Percentiles rank a stretch among this genome's conserved stretches.
Conservation (phyloP, 2,329 filamentous ascomycete genomes). For the Tolypocladium ovalisporum region DNA sequence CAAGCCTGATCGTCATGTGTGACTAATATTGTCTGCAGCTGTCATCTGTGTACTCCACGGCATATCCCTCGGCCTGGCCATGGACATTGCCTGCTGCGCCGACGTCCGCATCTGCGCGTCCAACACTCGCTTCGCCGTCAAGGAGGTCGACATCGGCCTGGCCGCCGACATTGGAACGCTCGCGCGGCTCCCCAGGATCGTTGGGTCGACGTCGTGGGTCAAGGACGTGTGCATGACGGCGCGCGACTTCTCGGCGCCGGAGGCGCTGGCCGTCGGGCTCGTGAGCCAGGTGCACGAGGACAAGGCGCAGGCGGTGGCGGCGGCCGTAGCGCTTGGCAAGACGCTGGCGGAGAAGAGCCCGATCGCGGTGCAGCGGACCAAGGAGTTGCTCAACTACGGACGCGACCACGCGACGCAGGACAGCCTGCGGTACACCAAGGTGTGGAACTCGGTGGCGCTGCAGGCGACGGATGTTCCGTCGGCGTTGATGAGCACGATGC, state of each 20-base stretch:
- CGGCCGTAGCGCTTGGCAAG: conserved; percentile 51
- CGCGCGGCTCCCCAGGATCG: conserved; percentile 60
- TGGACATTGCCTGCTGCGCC: conserved; percentile 60
- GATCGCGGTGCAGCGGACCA: conserved; percentile 77
- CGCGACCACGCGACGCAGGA: conserved; percentile 69
- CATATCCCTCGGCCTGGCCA: conserved; percentile 64
- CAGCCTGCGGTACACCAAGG: conserved; percentile 68
- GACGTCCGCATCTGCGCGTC: conserved; percentile 58
- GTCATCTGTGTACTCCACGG: conserved; percentile 77
- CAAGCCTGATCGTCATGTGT: not conserved
- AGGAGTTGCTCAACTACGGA: conserved; percentile 74
- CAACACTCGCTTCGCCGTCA: conserved; percentile 56
- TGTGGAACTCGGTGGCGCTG: conserved; percentile 79
- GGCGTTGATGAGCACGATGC: conserved; percentile 64
- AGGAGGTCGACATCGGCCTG: conserved; percentile 74
- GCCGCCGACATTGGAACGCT: conserved; percentile 73
- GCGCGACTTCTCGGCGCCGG: conserved; percentile 55
- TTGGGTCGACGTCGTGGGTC: conserved; percentile 62
- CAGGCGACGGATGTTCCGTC: conserved; percentile 69
- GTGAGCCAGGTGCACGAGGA: conserved; percentile 53
- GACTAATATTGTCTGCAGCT: conserved; percentile 31
- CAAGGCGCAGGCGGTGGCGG: conserved; percentile 52
- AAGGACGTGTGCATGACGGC: conserved; percentile 69
- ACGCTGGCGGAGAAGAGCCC: conserved; percentile 73
- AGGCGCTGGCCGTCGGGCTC: conserved; percentile 60